Evolutionary conservation across 2,329 filamentous ascomycete genomes (phyloP), one percentile per base, ranked within the genome.

Genomic region (Phaeosphaeria sp.): DNA sequence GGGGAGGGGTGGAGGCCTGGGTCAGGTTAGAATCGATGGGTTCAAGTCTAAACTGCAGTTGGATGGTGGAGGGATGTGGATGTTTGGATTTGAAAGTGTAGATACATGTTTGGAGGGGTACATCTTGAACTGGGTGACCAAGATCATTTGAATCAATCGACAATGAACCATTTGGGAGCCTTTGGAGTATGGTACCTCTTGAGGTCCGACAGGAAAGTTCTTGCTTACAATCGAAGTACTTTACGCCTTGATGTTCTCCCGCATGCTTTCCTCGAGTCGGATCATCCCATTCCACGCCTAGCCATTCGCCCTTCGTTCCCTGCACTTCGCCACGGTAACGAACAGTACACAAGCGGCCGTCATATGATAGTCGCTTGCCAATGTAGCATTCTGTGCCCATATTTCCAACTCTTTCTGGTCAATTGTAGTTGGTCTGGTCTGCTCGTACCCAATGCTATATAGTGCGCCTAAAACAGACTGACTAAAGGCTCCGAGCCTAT

Each of bases 221-320:
- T 64, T 83, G 49, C 52, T 73, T 85, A 94, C 94, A 97, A 67
- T 84, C 81, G 71, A 98, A 98, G 74, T 97, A 97, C 60, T 86
- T 87, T 60, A 85, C 82, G 58, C 90, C 92, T 63, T 90, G 88
- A 78, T 96, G 88, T 59, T 89, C 88, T 57, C 95, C 95, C 71
- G 94, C 87, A 78, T 99, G 93, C 81, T 97, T 98, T 60, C 95
- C 95, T 69, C 93, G 86, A 39, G 83, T 84, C 55, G 88, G 81
- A 75, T 97, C 91, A 78, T 98, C 94, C 95, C 95, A 99, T 84
- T 99, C 95, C 48, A 98, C 92, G 47, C 95, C 95, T 33, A 98
- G 84, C 93, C 94, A 98, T 61, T 85, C 82, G 49, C 92, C 91
- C 44, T 86, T 83, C 8, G 92, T 93, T 65, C 90, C 91, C 50